Base-by-base conservation (phyloP, 2,329 filamentous ascomycete species). In the Colletotrichum ledebouriae region DNA sequence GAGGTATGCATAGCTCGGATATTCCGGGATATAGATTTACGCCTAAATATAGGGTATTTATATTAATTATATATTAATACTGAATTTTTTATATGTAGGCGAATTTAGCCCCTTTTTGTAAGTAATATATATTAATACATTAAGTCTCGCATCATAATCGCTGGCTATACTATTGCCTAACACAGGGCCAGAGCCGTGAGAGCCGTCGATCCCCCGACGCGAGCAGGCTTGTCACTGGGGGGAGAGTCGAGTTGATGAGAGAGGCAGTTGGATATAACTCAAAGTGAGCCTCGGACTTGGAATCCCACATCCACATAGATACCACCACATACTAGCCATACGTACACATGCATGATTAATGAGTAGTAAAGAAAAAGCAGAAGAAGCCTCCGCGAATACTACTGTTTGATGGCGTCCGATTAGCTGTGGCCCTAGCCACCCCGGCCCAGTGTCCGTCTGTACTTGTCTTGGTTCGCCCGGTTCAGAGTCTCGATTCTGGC, bases 361-460 rank as follows among this genome's bases (percentile, higher is more conserved):
- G 34, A 55, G 41, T 20, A 55, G 11, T 6, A 47, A 39, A 20
- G 22, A 44, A 33, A 12, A 33, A 5, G 25, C 4, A 25, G 25
- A 37, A 52, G 12, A 52, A 11, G 29, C n/a, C 17, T 15, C 25
- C 41, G 13, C 13, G 41, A 22, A 58, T 25, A 17, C 49, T 55
- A 46, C 12, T 56, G 13, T 20, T 47, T 37, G 42, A 47, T 13
- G 34, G 42, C 39, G 50, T 4, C 29, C 52, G 53, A 64, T 68
- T 68, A 68, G 65, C 55, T 59, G 47, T 59, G 61, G 60, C 65
- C 65, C 61, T 44, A 56, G 65, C 61, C 59, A 67, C 52, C 64
- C 64, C 20, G 12, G 60, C 41, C 22, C 22, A 25, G 39, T 62
- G 34, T 33, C 34, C 42, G 44, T 29, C 9, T 6, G 4, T 17